Conservation (phyloP, 2,329 filamentous ascomycete species). For the Chaetothyriales sp. region DNA sequence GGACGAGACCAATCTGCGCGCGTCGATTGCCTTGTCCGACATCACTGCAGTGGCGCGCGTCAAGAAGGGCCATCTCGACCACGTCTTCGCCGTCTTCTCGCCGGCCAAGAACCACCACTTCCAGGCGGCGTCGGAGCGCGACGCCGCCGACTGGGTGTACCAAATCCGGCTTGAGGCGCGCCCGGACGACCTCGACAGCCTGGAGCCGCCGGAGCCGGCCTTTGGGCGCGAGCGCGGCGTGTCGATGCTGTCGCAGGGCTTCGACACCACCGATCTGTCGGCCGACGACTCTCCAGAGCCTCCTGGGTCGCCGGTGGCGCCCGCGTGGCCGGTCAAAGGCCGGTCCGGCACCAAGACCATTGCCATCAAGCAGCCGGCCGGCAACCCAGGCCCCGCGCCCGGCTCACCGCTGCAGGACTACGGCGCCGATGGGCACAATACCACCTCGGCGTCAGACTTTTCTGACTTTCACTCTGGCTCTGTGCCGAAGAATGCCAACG, state of each 20-base stretch:
- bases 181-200: slow-evolving; percentile 78
- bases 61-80: slow-evolving; percentile 71
- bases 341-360: slow-evolving; percentile 5
- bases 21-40: slow-evolving; percentile 78
- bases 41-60: slow-evolving; percentile 81
- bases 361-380: not conserved
- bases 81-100: slow-evolving; percentile 87
- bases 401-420: slow-evolving; percentile 37
- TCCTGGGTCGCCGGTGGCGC: slow-evolving; percentile 21
- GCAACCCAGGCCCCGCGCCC: not conserved
- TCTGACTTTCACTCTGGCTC: slow-evolving; percentile 45
- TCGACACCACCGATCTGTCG: slow-evolving; percentile 28
- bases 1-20: slow-evolving; percentile 75
- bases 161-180: slow-evolving; percentile 65
- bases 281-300: slow-evolving; percentile 23
- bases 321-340: slow-evolving; percentile 14
- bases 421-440: slow-evolving; percentile 49
- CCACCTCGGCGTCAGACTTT: slow-evolving; percentile 70
- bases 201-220: slow-evolving; percentile 37
- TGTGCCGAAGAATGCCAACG: slow-evolving; percentile 15
- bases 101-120: slow-evolving; percentile 85
- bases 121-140: slow-evolving; percentile 57
- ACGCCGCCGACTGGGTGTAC: slow-evolving; percentile 77
- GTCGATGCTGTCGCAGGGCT: slow-evolving; percentile 23
- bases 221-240: slow-evolving; percentile 14